Evolutionary conservation across 176 grass and related monocot genomes (phyloP).

Genomic region (Stipa capillata): DNA sequence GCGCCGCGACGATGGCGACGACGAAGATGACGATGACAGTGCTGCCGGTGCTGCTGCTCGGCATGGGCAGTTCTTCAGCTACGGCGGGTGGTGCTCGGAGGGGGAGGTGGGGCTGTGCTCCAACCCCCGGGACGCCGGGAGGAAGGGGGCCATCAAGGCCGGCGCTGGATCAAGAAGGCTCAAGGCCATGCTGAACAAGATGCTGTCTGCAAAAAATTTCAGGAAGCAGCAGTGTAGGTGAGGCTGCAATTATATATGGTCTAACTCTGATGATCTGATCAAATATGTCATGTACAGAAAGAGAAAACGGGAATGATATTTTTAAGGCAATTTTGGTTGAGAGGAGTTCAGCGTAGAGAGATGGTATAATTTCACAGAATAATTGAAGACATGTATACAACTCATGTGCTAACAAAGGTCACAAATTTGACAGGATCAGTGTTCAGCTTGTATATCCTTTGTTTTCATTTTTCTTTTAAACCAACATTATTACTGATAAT

Average conservation of each 20-base stretch:
- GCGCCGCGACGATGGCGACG: not conserved
- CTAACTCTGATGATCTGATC: slow-evolving; percentile 22
- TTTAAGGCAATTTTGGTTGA: slow-evolving; percentile 19
- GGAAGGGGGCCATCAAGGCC: slow-evolving; percentile 42
- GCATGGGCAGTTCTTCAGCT: slow-evolving; percentile 40
- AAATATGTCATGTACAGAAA: not conserved
- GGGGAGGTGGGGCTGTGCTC: slow-evolving; percentile 32
- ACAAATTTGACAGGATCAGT: too few species aligned
- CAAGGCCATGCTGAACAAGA: slow-evolving; percentile 52
- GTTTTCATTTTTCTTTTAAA: too few species aligned
- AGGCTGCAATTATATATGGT: not conserved
- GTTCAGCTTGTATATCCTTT: too few species aligned
- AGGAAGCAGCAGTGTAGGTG: slow-evolving; percentile 66
- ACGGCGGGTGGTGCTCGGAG: slow-evolving; percentile 85
- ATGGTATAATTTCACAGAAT: not conserved
- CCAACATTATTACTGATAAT: not conserved
- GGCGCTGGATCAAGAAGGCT: slow-evolving; percentile 75
- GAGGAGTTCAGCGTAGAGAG: not conserved
- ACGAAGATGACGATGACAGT: not conserved
- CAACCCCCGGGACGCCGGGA: slow-evolving; percentile 1
- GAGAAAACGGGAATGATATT: not conserved
- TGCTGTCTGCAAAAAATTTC: slow-evolving; percentile 30
- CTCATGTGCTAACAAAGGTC: too few species aligned
- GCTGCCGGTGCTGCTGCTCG: not conserved
- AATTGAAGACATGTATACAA: too few species aligned